Evolutionary conservation across 306 rosid species (phyloP), one percentile per base, ranked within the genome.

Genomic region (Acmispon strigosus): DNA sequence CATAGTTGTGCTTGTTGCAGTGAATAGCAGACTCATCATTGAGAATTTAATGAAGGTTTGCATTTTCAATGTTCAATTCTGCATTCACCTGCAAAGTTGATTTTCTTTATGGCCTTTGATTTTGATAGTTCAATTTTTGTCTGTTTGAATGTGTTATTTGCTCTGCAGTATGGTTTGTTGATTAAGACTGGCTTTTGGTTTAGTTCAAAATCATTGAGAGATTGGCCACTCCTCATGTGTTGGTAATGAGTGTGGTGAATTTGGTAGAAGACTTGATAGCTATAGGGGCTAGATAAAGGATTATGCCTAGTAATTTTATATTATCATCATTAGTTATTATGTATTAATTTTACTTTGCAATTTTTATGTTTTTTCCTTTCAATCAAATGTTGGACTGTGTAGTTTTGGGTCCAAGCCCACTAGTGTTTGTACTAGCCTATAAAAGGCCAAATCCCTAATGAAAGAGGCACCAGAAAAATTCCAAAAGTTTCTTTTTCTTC

Each of bases 221-320:
- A 95, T 72, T 95, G 99, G 99, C 99, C 99, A 17, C 96, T 95
- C 64, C 69, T 91, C 54, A 91, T 95, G 97, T 95, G 99, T 80
- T 87, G 97, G 99, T 95, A 91, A 83, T 70, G 56, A 58, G 67
- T 66, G 41, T 51, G 50, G 36, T 14, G 6, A 78, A 68, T n/a
- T n/a, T n/a, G n/a, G n/a, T n/a, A n/a, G n/a, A n/a, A n/a, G n/a
- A n/a, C n/a, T n/a, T n/a, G n/a, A n/a, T n/a, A n/a, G n/a, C n/a
- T n/a, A n/a, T n/a, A n/a, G n/a, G n/a, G n/a, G n/a, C n/a, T n/a
- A n/a, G n/a, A n/a, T n/a, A n/a, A n/a, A n/a, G n/a, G n/a, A n/a
- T n/a, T n/a, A n/a, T n/a, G n/a, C n/a, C n/a, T n/a, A n/a, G n/a
- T n/a, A n/a, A n/a, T n/a, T n/a, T n/a, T n/a, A n/a, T n/a, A n/a